Base-by-base conservation (phyloP, 257 asterid genomes). In the Solanum chmielewskii region DNA sequence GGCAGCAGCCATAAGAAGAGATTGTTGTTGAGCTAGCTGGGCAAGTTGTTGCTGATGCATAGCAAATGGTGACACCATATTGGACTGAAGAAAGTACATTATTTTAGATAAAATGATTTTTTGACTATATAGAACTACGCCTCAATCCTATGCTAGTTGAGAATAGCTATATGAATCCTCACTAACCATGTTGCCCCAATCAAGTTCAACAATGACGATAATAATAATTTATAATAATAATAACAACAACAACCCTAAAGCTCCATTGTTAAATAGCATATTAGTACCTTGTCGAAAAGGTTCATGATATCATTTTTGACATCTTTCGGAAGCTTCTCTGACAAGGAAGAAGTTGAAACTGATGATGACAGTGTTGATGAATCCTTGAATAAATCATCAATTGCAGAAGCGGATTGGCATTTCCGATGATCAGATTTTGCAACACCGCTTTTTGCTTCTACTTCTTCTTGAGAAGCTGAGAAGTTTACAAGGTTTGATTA, bases 261-360 rank as follows among this genome's bases (percentile, higher is more conserved):
- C 85, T 49, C 44, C 45, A 18, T 64, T 49, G 12, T 52, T 81
- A 49, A 29, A 49, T 29, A 47, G 44, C 64, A 64, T 27, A 87
- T 31, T 31, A 88, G 73, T 77, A 97, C 99, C 99, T 95, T 94
- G 90, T 97, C 99, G 89, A 97, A 97, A 77, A 97, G 98, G 91
- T 98, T 94, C 99, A 97, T 93, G 68, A 97, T 97, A 89, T 97
- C 99, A 66, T 86, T 94, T 91, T 95, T 97, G 60, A 91, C 93
- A 92, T 94, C 97, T 86, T 92, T 95, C 85, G 90, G 93, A 89
- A 96, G 97, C 90, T 88, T 94, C 86, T 85, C 92, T 56, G 93
- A 52, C 52, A 68, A 49, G 56, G 91, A 76, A 90, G 90, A 75
- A 89, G 97, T 93, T 82, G 91, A 88, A 86, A 91, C 84, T 87